A percentile compares a stretch with the other conserved stretches of the same genome.
These are phyloP conservation scores for Phytopythium ostracodes DNA, from an alignment of 352 stramenopile genomes.

Conservation along the genomic window DNA sequence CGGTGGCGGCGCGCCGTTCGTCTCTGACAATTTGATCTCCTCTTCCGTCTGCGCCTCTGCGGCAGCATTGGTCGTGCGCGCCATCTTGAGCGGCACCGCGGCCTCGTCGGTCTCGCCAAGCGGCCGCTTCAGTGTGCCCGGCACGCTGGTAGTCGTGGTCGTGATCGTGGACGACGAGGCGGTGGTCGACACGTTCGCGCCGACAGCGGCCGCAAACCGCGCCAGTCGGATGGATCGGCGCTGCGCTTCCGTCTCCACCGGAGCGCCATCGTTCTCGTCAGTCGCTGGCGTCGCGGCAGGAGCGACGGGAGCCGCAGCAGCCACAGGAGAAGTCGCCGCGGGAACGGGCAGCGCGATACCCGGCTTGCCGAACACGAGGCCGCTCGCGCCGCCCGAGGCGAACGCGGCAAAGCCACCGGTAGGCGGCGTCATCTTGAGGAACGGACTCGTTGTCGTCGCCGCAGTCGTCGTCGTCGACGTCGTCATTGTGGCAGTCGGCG, in stretches of 20 bases:
- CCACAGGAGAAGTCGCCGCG: slow-evolving; percentile 33
- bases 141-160: background rate
- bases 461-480: slow-evolving; percentile 8
- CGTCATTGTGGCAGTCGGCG: background rate
- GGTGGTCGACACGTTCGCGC: background rate
- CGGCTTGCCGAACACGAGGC: slow-evolving; percentile 73
- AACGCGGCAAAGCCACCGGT: slow-evolving; percentile 36
- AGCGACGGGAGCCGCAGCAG: background rate
- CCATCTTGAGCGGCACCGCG: slow-evolving; percentile 4
- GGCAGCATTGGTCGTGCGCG: slow-evolving; percentile 1
- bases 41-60: background rate
- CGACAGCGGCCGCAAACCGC: slow-evolving; percentile 3
- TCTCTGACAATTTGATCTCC: background rate
- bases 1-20: background rate
- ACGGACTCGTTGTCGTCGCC: slow-evolving; percentile 20
- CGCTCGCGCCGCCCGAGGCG: slow-evolving; percentile 43
- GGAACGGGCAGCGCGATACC: slow-evolving; percentile 70
- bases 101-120: slow-evolving; percentile 5
- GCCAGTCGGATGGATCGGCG: slow-evolving; percentile 5
- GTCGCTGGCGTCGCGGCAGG: background rate
- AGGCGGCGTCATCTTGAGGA: slow-evolving; percentile 23
- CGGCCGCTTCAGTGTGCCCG: slow-evolving; percentile 1
- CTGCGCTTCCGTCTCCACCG: slow-evolving; percentile 2
- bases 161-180: background rate
- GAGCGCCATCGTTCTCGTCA: background rate